Conservation (phyloP, 306 rosid species). For the Fragaria nilgerrensis region DNA sequence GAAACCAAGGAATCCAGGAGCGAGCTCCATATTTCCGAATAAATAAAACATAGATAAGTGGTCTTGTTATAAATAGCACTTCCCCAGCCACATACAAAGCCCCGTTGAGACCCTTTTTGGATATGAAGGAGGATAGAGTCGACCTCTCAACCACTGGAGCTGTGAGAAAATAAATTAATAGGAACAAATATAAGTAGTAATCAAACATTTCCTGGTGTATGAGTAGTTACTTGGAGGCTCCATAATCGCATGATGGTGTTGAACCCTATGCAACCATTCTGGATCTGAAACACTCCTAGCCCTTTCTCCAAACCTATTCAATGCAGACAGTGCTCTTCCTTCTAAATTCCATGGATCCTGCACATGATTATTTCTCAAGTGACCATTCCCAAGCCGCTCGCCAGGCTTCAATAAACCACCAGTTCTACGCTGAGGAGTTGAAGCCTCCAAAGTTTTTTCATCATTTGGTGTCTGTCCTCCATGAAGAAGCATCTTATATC, state of each 20-base stretch:
- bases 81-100: conserved; percentile 65
- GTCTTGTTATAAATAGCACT: conserved; percentile 69
- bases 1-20: conserved; percentile 94
- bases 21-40: conserved; percentile 68
- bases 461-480: conserved; percentile 80
- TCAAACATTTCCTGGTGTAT: not conserved
- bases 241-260: conserved; percentile 58
- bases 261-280: conserved; percentile 49
- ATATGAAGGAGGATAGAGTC: conserved; percentile 55
- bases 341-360: conserved; percentile 59
- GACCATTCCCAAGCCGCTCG: conserved; percentile 36
- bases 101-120: conserved; percentile 69
- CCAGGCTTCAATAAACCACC: conserved; percentile 35
- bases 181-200: conserved; percentile 8
- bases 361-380: conserved; percentile 37
- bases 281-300: conserved; percentile 66
- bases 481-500: conserved; percentile 77
- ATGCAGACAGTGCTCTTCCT: conserved; percentile 86
- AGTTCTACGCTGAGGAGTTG: conserved; percentile 35
- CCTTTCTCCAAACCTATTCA: conserved; percentile 73
- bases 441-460: conserved; percentile 29
- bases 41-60: conserved; percentile 77
- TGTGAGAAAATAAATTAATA: conserved; percentile 42
- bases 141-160: conserved; percentile 51
- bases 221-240: conserved; percentile 51